Conservation (phyloP, 2,329 filamentous ascomycete genomes). For the Ceratocystis colombiana region DNA sequence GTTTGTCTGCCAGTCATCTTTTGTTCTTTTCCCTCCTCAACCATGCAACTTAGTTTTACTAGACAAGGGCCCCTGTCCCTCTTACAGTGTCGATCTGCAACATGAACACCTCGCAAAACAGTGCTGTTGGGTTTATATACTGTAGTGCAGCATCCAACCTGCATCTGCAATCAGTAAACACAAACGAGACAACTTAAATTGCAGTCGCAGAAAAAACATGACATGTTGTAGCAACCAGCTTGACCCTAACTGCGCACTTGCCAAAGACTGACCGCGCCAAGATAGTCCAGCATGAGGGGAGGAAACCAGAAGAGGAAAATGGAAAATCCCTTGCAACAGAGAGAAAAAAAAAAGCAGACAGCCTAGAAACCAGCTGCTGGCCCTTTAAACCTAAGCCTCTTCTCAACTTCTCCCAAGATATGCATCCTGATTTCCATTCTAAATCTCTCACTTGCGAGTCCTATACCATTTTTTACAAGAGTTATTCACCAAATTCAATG, state of each 20-base stretch:
- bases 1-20: constrained; percentile 18
- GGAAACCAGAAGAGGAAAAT: not conserved
- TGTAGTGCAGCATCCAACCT: constrained; percentile 1
- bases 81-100: constrained; percentile 13
- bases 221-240: not conserved
- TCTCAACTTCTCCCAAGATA: not conserved
- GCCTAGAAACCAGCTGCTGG: not conserved
- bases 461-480: not conserved
- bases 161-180: constrained; percentile 8
- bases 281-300: not conserved
- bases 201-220: constrained; percentile 1
- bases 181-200: constrained; percentile 19
- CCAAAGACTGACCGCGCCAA: not conserved
- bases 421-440: not conserved
- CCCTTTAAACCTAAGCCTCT: not conserved
- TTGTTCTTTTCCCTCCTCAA: constrained; percentile 10
- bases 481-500: not conserved
- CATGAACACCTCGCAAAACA: not conserved
- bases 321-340: not conserved
- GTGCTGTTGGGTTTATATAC: not conserved
- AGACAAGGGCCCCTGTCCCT: constrained; percentile 8
- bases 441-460: not conserved
- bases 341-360: not conserved
- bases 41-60: constrained; percentile 6
- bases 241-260: constrained; percentile 1